Evolutionary conservation across 805 yeast species (phyloP).

Genomic region (Lipomyces orientalis): DNA sequence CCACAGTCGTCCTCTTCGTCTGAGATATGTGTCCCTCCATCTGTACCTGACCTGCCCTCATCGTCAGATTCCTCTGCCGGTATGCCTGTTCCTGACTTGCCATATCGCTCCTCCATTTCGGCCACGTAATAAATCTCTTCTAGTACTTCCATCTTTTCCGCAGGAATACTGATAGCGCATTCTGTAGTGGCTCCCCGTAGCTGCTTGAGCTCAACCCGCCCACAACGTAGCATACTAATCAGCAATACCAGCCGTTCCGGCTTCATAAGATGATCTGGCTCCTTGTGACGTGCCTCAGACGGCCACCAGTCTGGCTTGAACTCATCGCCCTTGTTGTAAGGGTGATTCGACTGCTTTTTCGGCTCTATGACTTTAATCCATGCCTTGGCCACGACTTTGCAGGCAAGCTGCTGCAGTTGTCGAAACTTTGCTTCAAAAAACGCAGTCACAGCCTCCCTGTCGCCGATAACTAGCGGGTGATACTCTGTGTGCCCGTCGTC

Average conservation of each 20-base stretch:
- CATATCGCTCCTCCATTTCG: slow-evolving; percentile 31
- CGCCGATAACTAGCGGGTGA: slow-evolving; percentile 20
- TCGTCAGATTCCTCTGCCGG: background rate
- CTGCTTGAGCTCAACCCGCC: slow-evolving; percentile 12
- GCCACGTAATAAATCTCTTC: slow-evolving; percentile 38
- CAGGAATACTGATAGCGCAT: slow-evolving; percentile 19
- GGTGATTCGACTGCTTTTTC: slow-evolving; percentile 63
- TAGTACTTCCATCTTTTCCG: slow-evolving; percentile 27
- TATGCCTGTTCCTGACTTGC: background rate
- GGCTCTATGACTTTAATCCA: slow-evolving; percentile 76
- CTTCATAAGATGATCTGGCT: slow-evolving; percentile 75
- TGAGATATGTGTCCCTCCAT: background rate
- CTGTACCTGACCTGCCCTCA: background rate
- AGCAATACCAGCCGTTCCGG: slow-evolving; percentile 60
- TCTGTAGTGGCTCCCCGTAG: slow-evolving; percentile 34
- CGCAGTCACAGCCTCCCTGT: slow-evolving; percentile 18
- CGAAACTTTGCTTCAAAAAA: slow-evolving; percentile 29
- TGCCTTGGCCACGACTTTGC: slow-evolving; percentile 66
- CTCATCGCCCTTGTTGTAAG: slow-evolving; percentile 60
- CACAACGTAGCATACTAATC: slow-evolving; percentile 40
- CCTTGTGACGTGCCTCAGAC: slow-evolving; percentile 58
- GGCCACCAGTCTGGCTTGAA: slow-evolving; percentile 80
- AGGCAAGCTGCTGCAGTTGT: slow-evolving; percentile 56
- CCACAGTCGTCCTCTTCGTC: background rate
- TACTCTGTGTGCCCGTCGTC: slow-evolving; percentile 13